Conservation (phyloP, 2,329 filamentous ascomycete species). For the Chaetomium strumarium region DNA sequence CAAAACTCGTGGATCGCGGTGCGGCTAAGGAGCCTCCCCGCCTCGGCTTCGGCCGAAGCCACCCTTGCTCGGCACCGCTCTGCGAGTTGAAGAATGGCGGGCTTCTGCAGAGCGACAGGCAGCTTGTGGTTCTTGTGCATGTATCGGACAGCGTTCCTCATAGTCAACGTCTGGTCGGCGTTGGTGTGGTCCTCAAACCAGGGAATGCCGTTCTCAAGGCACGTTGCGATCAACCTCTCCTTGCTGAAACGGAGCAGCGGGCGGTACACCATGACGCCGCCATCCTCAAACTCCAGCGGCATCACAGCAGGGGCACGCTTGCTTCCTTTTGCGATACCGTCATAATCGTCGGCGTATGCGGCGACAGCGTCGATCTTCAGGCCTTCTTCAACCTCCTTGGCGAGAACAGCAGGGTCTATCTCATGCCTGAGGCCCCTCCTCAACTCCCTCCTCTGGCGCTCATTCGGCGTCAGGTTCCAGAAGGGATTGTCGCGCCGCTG, state of each 20-base stretch:
- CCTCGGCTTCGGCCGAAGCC: slow-evolving; percentile 43
- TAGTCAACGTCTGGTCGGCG: slow-evolving; percentile 65
- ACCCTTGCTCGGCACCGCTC: slow-evolving; percentile 43
- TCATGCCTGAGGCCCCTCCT: slow-evolving; percentile 24
- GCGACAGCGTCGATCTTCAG: slow-evolving; percentile 14
- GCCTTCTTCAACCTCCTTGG: slow-evolving; percentile 16
- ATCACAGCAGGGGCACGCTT: slow-evolving; percentile 12
- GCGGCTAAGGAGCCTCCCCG: slow-evolving; percentile 47
- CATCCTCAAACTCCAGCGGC: slow-evolving; percentile 48
- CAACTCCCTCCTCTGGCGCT: slow-evolving; percentile 23
- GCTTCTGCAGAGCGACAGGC: slow-evolving; percentile 63
- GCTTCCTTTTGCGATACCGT: slow-evolving; percentile 18
- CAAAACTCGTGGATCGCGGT: slow-evolving; percentile 44
- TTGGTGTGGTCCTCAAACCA: slow-evolving; percentile 91
- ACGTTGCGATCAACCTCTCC: slow-evolving; percentile 67
- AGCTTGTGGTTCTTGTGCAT: slow-evolving; percentile 54
- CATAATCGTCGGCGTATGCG: slow-evolving; percentile 22
- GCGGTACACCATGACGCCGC: slow-evolving; percentile 61
- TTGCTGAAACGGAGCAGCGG: slow-evolving; percentile 69
- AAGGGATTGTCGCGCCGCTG: slow-evolving; percentile 33
- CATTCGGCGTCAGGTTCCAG: slow-evolving; percentile 32
- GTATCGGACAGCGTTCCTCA: slow-evolving; percentile 73
- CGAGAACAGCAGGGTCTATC: slow-evolving; percentile 23
- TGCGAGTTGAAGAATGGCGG: slow-evolving; percentile 57
- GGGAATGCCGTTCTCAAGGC: slow-evolving; percentile 55